These are phyloP conservation scores for Sclerotinia trifoliorum DNA, from an alignment of 2,329 filamentous ascomycete genomes.

Conservation along the genomic window DNA sequence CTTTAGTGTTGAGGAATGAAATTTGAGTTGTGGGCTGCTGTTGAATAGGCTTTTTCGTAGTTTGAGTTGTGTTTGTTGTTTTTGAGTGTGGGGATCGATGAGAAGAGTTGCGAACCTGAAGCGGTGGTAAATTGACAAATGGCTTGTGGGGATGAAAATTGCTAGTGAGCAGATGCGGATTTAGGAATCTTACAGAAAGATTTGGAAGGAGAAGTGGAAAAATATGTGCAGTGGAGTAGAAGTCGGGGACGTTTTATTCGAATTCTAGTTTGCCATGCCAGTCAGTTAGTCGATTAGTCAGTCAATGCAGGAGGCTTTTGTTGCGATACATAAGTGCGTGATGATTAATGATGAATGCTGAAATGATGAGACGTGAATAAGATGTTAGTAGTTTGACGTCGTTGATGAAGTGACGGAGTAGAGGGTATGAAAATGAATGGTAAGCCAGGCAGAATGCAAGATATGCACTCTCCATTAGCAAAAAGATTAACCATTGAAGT, in stretches of 20 bases:
- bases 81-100: conserved; percentile 9
- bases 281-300: conserved; percentile 21
- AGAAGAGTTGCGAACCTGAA: neutral
- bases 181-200: neutral
- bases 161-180: neutral
- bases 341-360: neutral
- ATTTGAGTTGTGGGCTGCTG: conserved; percentile 19
- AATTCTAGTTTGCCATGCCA: conserved; percentile 1
- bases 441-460: neutral
- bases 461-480: neutral
- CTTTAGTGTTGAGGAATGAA: neutral
- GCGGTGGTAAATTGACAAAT: conserved; percentile 6
- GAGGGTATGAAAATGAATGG: no score
- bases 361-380: neutral
- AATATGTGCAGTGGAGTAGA: neutral
- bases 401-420: no score
- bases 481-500: neutral
- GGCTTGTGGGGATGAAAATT: conserved; percentile 10
- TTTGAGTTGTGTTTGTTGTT: conserved; percentile 1
- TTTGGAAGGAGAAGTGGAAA: neutral
- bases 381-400: neutral
- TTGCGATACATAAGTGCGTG: neutral
- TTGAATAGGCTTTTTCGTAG: neutral
- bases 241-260: neutral
- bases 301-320: conserved; percentile 24